Evolutionary conservation across 139 green algal genomes (phyloP).

Genomic region (Chlamydomonas asymmetrica): DNA sequence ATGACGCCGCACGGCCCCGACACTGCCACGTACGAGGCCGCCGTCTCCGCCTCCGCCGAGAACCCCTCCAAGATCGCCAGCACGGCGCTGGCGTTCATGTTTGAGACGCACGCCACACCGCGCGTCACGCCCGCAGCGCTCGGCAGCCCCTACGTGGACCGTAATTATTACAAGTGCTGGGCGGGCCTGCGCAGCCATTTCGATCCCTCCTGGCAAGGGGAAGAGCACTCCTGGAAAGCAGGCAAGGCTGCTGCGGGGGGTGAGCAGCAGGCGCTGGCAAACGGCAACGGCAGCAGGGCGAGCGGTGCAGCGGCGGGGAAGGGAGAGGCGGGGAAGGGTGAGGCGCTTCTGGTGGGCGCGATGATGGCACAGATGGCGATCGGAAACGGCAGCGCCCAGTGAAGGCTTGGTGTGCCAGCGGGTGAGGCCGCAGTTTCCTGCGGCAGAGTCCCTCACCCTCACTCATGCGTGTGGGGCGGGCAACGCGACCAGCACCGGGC

Average conservation of each 20-base stretch:
- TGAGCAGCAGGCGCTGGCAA: neutral
- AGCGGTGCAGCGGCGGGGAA: neutral
- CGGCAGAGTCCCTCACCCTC: too few species aligned
- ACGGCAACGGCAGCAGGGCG: neutral
- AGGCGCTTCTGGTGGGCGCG: too few species aligned
- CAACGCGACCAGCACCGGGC: too few species aligned
- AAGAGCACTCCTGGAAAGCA: neutral
- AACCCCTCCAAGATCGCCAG: too few species aligned
- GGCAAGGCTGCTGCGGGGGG: neutral
- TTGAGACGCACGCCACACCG: slow-evolving; percentile 66
- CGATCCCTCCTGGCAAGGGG: slow-evolving; percentile 19
- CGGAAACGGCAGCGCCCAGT: too few species aligned
- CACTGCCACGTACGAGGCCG: slow-evolving; percentile 76
- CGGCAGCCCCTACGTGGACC: slow-evolving; percentile 70
- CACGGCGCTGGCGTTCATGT: slow-evolving; percentile 94
- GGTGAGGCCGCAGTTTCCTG: too few species aligned
- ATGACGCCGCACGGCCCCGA: slow-evolving; percentile 95
- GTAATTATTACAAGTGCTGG: slow-evolving; percentile 87
- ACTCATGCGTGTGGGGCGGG: too few species aligned
- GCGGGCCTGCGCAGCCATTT: slow-evolving; percentile 67
- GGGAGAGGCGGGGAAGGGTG: neutral
- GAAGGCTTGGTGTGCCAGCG: too few species aligned
- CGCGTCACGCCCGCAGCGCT: slow-evolving; percentile 53
- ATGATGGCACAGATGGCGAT: too few species aligned
- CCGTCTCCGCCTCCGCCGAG: slow-evolving; percentile 11